Percentiles rank a stretch among this genome's conserved stretches.
Conservation (phyloP, 169 alveolate species). For the Plasmodium blacklocki region DNA sequence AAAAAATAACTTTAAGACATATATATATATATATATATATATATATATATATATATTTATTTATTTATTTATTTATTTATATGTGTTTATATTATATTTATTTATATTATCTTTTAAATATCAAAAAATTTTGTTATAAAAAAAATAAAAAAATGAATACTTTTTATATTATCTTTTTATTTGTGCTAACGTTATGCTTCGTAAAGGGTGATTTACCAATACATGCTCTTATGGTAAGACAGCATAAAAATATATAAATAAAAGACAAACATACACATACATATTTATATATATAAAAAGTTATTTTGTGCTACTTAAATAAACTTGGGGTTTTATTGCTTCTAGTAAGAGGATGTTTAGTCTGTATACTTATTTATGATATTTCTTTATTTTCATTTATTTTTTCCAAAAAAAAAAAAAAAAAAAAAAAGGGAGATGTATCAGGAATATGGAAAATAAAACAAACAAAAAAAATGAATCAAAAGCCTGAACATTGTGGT, state of each 20-base stretch:
- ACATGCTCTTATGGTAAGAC: slow-evolving; percentile 71
- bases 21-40: no score
- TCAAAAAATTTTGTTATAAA: background rate
- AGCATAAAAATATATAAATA: no score
- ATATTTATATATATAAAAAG: background rate
- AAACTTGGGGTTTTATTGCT: no score
- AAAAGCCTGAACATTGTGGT: slow-evolving; percentile 40
- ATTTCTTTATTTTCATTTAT: no score
- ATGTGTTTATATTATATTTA: background rate
- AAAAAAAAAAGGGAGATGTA: slow-evolving; percentile 32
- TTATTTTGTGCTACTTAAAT: no score
- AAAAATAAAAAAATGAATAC: slow-evolving; percentile 13
- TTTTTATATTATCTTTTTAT: background rate
- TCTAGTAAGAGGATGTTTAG: no score
- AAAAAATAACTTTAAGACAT: no score
- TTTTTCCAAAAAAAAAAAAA: no score
- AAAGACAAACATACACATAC: background rate
- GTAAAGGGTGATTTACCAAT: slow-evolving; percentile 49
- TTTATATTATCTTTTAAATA: background rate
- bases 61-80: background rate
- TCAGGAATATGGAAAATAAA: slow-evolving; percentile 44
- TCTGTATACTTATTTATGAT: no score
- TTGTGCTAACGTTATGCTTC: slow-evolving; percentile 5
- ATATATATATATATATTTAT: background rate
- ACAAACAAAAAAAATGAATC: slow-evolving; percentile 4